Conservation (phyloP, 176 grass and related monocot genomes). For the Saccharum spontaneum region DNA sequence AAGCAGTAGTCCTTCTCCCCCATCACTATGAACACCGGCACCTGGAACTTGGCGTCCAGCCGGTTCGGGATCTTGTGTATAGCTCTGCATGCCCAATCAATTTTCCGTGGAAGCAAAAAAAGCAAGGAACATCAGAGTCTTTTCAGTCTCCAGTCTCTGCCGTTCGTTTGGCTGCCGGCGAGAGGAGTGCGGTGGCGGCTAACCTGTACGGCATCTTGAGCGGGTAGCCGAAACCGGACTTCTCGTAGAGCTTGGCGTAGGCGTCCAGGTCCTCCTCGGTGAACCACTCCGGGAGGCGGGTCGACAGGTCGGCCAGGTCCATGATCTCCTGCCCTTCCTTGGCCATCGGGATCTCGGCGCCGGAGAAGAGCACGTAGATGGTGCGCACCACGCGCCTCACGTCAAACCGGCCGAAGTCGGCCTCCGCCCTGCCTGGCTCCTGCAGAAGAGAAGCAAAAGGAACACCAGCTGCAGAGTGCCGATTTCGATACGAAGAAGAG, state of each 20-base stretch:
- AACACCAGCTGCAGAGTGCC: too few species aligned
- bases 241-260: conserved; percentile 36
- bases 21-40: conserved; percentile 44
- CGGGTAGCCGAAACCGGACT: conserved; percentile 51
- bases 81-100: too few species aligned
- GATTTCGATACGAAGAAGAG: background rate
- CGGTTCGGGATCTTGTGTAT: background rate
- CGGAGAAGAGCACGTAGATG: conserved; percentile 59
- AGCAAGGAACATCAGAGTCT: too few species aligned
- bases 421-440: conserved; percentile 58
- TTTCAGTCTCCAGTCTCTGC: too few species aligned
- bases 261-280: conserved; percentile 49
- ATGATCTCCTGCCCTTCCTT: conserved; percentile 45
- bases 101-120: too few species aligned
- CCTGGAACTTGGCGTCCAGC: conserved; percentile 43
- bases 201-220: conserved; percentile 61
- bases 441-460: background rate
- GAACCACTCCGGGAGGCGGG: conserved; percentile 45
- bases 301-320: conserved; percentile 43
- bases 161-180: too few species aligned
- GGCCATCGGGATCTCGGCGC: conserved; percentile 30
- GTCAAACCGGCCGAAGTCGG: conserved; percentile 37
- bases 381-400: conserved; percentile 52
- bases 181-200: too few species aligned
- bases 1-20: conserved; percentile 50